These are phyloP conservation scores for Phytophthora pisi DNA, from an alignment of 352 stramenopile species.

Conservation along the genomic window DNA sequence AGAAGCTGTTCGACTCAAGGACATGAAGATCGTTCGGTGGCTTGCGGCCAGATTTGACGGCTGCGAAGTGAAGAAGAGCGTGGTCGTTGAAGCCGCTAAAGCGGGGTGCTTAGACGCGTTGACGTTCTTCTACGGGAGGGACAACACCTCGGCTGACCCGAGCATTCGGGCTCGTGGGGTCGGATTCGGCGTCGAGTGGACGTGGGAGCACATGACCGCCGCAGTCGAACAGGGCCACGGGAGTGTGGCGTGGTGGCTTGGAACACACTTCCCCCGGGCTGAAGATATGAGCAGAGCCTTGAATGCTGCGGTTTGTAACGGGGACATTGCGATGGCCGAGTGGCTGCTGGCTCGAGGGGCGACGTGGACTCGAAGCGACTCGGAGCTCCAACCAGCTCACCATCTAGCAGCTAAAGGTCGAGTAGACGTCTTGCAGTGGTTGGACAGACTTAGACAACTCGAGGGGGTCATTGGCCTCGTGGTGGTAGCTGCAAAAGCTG, in stretches of 20 bases:
- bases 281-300: background rate
- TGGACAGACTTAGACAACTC: too few species aligned
- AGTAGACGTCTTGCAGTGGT: background rate
- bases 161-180: background rate
- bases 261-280: too few species aligned
- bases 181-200: background rate
- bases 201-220: too few species aligned
- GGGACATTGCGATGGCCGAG: background rate
- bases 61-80: background rate
- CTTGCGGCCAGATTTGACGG: background rate
- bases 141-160: background rate
- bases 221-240: background rate
- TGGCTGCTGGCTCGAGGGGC: background rate
- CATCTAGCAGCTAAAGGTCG: background rate
- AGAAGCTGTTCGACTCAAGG: background rate
- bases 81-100: background rate
- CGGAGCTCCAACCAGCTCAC: background rate
- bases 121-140: too few species aligned
- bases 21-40: background rate
- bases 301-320: background rate
- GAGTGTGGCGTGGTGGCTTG: background rate
- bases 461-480: background rate
- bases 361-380: background rate
- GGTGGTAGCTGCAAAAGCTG: background rate
- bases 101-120: too few species aligned